Base-by-base conservation (phyloP, 164 flowering plant species). In the Platanus orientalis region DNA sequence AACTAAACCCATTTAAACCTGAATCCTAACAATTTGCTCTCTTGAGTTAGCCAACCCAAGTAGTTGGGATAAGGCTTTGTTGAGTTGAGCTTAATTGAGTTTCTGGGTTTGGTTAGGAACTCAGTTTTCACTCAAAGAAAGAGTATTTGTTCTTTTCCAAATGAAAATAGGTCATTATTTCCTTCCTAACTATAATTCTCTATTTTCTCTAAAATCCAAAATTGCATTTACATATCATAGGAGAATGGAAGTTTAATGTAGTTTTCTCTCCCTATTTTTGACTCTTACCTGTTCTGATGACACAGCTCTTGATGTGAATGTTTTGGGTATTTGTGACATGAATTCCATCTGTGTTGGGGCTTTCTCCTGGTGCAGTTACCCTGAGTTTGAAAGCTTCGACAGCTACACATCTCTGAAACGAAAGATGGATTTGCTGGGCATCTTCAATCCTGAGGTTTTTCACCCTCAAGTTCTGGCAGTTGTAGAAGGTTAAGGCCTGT, bases 391-490 rank as follows among this genome's bases (percentile, higher is more conserved):
- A 63, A 64, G 75, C 89, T 47, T 64, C 54, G 17, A 89, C 92
- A 60, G 76, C 76, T 0, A 30, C 27, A 54, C 92, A 82, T 17
- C 53, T 64, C 30, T 84, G 69, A 39, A 92, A 77, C 0, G 69
- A 17, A 0, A 86, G 52, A 66, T 90, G 96, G 73, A 92, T 88
- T 78, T 88, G 80, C 53, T 85, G 98, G 6, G 89, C 79, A 73
- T 92, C 73, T 63, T 72, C 47, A 26, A 85, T 64, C 67, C 48
- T 69, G 28, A 90, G 52, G 48, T 74, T 71, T 0, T 61, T 62
- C 50, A 90, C 85, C 44, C 5, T 72, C 76, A 88, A 59, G 50
- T 82, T 81, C 6, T 66, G 76, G 84, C 93, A 85, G 0, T 75
- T 58, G 16, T 49, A 2, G 70, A 92, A 88, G 19, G 89, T 82